Conservation (phyloP, 768 basidiomycete species). For the Mycena latifolia region DNA sequence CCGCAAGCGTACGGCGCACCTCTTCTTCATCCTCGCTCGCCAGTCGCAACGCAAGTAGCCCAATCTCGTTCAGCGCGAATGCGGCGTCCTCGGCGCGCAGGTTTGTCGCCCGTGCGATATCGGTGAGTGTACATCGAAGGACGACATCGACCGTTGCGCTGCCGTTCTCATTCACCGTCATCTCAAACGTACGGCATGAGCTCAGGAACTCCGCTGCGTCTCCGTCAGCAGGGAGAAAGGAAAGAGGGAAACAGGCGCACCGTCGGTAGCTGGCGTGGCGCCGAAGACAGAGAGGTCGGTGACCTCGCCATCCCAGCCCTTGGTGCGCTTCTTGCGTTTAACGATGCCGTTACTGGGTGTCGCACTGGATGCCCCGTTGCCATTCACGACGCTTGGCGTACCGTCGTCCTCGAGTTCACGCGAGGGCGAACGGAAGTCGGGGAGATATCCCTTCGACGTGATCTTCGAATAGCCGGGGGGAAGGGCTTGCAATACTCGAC, state of each 20-base stretch:
- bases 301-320: constrained; percentile 84
- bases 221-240: constrained; percentile 17
- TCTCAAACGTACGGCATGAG: constrained; percentile 69
- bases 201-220: constrained; percentile 64
- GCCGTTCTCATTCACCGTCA: constrained; percentile 70
- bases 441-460: constrained; percentile 57
- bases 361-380: constrained; percentile 9
- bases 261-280: constrained; percentile 53
- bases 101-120: constrained; percentile 85
- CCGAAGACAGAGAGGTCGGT: constrained; percentile 51
- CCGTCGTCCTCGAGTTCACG: constrained; percentile 44
- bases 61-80: constrained; percentile 90
- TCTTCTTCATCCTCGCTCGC: constrained; percentile 41
- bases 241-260: constrained; percentile 43
- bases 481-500: constrained; percentile 71
- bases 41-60: constrained; percentile 69
- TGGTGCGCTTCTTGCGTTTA: constrained; percentile 63
- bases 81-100: constrained; percentile 88
- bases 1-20: constrained; percentile 33
- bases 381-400: constrained; percentile 36
- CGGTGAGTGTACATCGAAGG: constrained; percentile 77
- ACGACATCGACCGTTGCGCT: constrained; percentile 78
- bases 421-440: constrained; percentile 54
- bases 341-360: constrained; percentile 38
- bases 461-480: constrained; percentile 65